phyloP scores from a whole-genome alignment of 192 early-diverging fungal species.

The Linnemannia hyalina region DNA sequence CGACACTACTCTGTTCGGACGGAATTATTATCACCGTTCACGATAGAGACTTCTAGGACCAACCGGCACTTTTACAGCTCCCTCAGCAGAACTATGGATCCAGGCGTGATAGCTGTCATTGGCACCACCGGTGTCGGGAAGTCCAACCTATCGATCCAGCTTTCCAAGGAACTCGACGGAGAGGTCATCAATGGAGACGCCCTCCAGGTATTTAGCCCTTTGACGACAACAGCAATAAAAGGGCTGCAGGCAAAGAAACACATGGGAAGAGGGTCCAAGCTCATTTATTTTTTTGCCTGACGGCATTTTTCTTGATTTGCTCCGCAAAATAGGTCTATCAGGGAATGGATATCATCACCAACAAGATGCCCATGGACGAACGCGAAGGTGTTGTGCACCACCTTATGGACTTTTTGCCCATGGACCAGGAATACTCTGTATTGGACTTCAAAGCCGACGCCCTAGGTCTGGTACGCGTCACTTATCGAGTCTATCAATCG shows the following conservation, averaged over 20 bases:
- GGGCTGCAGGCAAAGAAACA: not conserved
- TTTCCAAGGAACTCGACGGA: constrained; percentile 84
- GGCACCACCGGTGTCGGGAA: constrained; percentile 99
- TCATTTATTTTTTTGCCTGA: not conserved
- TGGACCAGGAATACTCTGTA: constrained; percentile 87
- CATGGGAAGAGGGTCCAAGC: not conserved
- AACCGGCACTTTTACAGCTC: not conserved
- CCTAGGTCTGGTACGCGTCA: constrained; percentile 63
- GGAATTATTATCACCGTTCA: not conserved
- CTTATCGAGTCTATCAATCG: not conserved
- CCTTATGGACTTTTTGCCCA: constrained; percentile 82
- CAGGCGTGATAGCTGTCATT: constrained; percentile 70
- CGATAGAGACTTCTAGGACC: not conserved
- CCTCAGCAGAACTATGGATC: constrained; percentile 43
- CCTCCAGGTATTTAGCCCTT: constrained; percentile 76
- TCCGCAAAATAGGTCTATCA: constrained; percentile 77
- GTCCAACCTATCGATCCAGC: constrained; percentile 90
- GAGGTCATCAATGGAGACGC: constrained; percentile 97
- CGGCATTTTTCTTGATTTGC: not conserved
- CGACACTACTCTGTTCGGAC: not conserved
- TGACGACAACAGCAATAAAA: not conserved
- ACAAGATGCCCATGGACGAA: constrained; percentile 88
- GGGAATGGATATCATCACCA: constrained; percentile 93
- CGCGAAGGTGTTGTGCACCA: constrained; percentile 82
- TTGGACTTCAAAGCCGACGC: constrained; percentile 89